These are phyloP conservation scores for Agaricales sp. DNA, from an alignment of 1,284 basidiomycete genomes.

Conservation along the genomic window DNA sequence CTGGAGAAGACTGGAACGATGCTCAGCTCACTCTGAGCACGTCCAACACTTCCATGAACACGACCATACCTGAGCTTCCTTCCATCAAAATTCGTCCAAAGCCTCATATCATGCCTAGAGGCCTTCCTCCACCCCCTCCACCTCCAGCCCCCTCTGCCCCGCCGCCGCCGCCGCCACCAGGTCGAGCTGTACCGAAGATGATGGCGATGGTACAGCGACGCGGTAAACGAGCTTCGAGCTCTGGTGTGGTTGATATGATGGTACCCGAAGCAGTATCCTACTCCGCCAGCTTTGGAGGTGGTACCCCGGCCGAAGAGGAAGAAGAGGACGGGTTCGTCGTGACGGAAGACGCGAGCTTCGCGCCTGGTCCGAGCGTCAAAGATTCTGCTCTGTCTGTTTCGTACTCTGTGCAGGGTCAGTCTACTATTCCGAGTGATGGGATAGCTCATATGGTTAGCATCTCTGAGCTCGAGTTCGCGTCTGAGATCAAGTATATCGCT, in stretches of 20 bases:
- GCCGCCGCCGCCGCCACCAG: conserved; percentile 8
- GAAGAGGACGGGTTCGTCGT: conserved; percentile 13
- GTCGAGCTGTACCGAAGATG: conserved; percentile 14
- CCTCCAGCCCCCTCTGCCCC: not conserved
- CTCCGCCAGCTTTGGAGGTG: not conserved
- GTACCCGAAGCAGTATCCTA: not conserved
- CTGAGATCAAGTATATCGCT: conserved; percentile 34
- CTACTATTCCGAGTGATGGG: conserved; percentile 42
- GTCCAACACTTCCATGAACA: conserved; percentile 18
- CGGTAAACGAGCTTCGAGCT: not conserved
- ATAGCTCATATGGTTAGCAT: conserved; percentile 42
- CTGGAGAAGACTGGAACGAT: conserved; percentile 51
- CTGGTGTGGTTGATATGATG: not conserved
- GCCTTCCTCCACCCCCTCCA: not conserved
- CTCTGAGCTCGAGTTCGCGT: conserved; percentile 35
- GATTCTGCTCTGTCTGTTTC: conserved; percentile 40
- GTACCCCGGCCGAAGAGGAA: conserved; percentile 9
- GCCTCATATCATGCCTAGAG: not conserved
- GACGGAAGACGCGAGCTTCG: conserved; percentile 12
- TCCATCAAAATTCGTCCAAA: conserved; percentile 21
- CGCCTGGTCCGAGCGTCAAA: conserved; percentile 30
- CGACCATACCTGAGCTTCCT: conserved; percentile 23
- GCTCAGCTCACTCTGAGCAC: conserved; percentile 44
- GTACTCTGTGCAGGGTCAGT: conserved; percentile 35
- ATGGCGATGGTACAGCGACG: conserved; percentile 5